Base-by-base conservation (phyloP, 2,329 filamentous ascomycete genomes). In the Lasiodiplodia hormozganensis region DNA sequence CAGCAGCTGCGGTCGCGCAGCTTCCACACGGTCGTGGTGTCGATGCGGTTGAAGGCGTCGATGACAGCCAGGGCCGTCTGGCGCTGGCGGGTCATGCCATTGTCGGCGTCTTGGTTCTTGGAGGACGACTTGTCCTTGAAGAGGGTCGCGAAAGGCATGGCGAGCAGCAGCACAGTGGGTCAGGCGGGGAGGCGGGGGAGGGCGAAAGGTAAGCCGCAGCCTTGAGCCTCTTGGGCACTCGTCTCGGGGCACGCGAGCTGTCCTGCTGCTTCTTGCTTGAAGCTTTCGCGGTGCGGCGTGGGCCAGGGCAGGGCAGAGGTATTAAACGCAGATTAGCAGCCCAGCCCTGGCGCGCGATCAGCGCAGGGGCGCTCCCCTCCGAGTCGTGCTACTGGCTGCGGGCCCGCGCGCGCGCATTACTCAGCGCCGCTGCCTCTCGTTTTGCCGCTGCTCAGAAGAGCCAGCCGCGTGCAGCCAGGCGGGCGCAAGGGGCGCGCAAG, bases 71-170 rank as follows among this genome's bases (percentile, higher is more conserved):
- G 67, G 28, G 67, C 67, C 10, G 76, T 78, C 67, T 70, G 70
- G 53, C 76, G 73, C 71, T 76, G 73, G 38, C 65, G 67, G 12
- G 76, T 71, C 66, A 68, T 68, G 60, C 60, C 43, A 34, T 49
- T 10, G 58, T 62, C 56, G 36, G n/a, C 3, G 21, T 31, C 11
- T 23, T 38, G 40, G 18, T 10, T 21, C 14, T 49, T 31, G 43
- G 5, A 16, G 43, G 60, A 51, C 60, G 60, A 51, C 60, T 52
- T 51, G 43, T 64, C 43, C 43, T 28, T 52, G 38, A 62, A 62
- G 53, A 36, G 53, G 16, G 28, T 16, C 28, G 14, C 53, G 53
- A n/a, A 10, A 11, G 53, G 53, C 25, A 56, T 28, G 25, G 51
- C 51, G 25, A 2, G 12, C 25, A 21, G 40, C 40, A 43, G 2